Conservation (phyloP, 1,284 basidiomycete species). For the Violaceomyces palustris region DNA sequence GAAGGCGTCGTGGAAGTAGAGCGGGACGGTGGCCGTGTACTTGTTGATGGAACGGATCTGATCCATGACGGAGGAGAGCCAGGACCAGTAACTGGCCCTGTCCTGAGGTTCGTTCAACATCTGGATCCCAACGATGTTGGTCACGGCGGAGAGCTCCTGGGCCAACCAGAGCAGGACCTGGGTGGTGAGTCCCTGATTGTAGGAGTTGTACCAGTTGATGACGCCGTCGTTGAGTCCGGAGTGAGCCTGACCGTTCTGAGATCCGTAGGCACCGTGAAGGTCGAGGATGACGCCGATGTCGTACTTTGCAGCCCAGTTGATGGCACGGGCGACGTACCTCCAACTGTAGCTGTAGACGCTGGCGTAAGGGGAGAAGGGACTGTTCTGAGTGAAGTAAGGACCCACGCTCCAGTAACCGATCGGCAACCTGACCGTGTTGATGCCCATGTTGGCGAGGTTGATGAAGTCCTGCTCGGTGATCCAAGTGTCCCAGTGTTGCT, state of each 20-base stretch:
- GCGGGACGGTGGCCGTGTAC: constrained; percentile 59
- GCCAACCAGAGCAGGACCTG: constrained; percentile 61
- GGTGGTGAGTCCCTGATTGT: constrained; percentile 62
- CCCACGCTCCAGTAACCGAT: constrained; percentile 54
- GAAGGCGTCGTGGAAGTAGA: constrained; percentile 74
- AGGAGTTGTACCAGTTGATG: constrained; percentile 58
- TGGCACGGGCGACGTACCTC: constrained; percentile 60
- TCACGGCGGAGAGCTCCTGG: constrained; percentile 61
- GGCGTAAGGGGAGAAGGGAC: constrained; percentile 61
- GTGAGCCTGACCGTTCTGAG: constrained; percentile 63
- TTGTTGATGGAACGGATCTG: constrained; percentile 59
- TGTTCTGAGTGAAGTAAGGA: constrained; percentile 55
- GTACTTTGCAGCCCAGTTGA: constrained; percentile 64
- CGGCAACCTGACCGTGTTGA: constrained; percentile 53
- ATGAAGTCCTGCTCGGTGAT: constrained; percentile 59
- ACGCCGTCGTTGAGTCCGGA: constrained; percentile 67
- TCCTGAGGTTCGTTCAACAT: constrained; percentile 67
- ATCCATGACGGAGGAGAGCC: constrained; percentile 56
- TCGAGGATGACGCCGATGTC: constrained; percentile 71
- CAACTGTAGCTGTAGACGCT: constrained; percentile 66
- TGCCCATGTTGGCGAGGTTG: constrained; percentile 45
- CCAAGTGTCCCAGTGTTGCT: constrained; percentile 74
- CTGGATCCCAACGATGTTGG: constrained; percentile 70
- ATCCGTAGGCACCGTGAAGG: constrained; percentile 68
- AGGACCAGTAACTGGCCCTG: constrained; percentile 40